These are phyloP conservation scores for Xerocomus potaroensis DNA, from an alignment of 768 basidiomycete species.

Conservation along the genomic window DNA sequence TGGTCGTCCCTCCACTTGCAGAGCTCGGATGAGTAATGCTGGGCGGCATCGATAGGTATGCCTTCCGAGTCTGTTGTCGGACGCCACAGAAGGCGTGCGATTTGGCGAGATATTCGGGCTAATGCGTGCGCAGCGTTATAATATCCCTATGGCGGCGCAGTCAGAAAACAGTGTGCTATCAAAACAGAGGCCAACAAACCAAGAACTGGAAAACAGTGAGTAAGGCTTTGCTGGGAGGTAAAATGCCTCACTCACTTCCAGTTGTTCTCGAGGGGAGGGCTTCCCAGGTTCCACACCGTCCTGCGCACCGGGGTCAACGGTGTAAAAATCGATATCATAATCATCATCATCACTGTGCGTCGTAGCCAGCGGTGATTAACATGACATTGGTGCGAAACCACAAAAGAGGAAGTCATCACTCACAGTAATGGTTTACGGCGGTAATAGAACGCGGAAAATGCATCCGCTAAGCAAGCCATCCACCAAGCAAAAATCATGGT, in stretches of 20 bases:
- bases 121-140: conserved; percentile 79
- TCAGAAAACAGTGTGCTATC: conserved; percentile 9
- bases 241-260: conserved; percentile 51
- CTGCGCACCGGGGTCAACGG: conserved; percentile 54
- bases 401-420: conserved; percentile 19
- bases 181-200: conserved; percentile 41
- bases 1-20: conserved; percentile 73
- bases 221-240: neutral
- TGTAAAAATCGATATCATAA: conserved; percentile 88
- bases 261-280: conserved; percentile 71
- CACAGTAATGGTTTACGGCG: conserved; percentile 76
- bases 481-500: conserved; percentile 94
- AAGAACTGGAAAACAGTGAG: conserved; percentile 47
- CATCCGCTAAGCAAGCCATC: conserved; percentile 85
- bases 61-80: conserved; percentile 75
- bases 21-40: conserved; percentile 51
- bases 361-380: conserved; percentile 23
- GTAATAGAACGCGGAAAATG: conserved; percentile 80
- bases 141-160: conserved; percentile 61
- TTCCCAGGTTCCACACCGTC: conserved; percentile 47
- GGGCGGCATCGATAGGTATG: conserved; percentile 63
- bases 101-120: conserved; percentile 77
- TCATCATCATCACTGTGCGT: conserved; percentile 68
- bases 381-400: conserved; percentile 1
- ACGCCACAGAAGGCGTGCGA: conserved; percentile 78